Evolutionary conservation across 164 flowering plant species (phyloP).

Genomic region (Pachysandra terminalis): DNA sequence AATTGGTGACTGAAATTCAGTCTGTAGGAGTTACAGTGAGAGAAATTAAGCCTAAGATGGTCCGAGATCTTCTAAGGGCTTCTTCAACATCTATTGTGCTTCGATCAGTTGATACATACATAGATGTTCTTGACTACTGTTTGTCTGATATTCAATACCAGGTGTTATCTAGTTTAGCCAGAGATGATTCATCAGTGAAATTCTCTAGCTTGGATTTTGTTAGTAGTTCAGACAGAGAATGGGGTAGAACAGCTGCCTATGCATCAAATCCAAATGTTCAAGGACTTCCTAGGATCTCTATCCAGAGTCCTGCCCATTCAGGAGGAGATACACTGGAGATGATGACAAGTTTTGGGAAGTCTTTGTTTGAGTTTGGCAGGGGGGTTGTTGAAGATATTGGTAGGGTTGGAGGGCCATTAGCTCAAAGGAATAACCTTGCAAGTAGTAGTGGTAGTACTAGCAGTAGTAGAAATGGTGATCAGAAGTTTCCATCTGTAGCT

Average conservation of each 20-base stretch:
- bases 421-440: slow-evolving; percentile 25
- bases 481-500: slow-evolving; percentile 35
- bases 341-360: slow-evolving; percentile 82
- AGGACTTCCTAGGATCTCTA: slow-evolving; percentile 30
- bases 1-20: slow-evolving; percentile 84
- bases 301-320: slow-evolving; percentile 40
- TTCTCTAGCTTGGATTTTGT: slow-evolving; percentile 14
- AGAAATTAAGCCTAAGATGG: slow-evolving; percentile 97
- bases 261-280: slow-evolving; percentile 24
- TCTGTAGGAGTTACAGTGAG: slow-evolving; percentile 70
- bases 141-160: slow-evolving; percentile 66
- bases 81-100: slow-evolving; percentile 68
- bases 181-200: slow-evolving; percentile 21
- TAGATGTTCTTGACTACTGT: slow-evolving; percentile 95
- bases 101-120: slow-evolving; percentile 68
- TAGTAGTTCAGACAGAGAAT: slow-evolving; percentile 14
- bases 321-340: slow-evolving; percentile 86
- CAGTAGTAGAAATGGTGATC: slow-evolving; percentile 30
- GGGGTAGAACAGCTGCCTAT: slow-evolving; percentile 22
- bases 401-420: slow-evolving; percentile 52
- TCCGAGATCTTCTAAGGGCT: slow-evolving; percentile 73
- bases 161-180: slow-evolving; percentile 26
- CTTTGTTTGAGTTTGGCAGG: slow-evolving; percentile 83
- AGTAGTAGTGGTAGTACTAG: slow-evolving; percentile 20
- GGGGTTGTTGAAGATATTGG: slow-evolving; percentile 97